Base-by-base conservation (phyloP, 2,329 filamentous ascomycete species). In the Trichophyton benhamiae region DNA sequence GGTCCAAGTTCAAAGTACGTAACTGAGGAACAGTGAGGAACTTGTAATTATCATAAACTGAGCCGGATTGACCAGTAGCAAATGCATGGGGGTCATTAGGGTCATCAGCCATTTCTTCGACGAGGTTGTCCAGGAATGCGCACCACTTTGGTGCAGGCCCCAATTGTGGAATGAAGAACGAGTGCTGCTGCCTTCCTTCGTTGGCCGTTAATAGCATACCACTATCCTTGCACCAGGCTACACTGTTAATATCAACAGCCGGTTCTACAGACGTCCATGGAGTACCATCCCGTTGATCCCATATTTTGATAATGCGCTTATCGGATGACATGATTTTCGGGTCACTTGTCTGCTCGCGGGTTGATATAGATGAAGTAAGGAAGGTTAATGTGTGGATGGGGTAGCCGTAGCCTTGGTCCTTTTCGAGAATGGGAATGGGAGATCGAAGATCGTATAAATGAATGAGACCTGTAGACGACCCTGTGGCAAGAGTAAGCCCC, bases 31-130 rank as follows among this genome's bases (percentile, higher is more conserved):
- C 75, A 1, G 92, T 96, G 71, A 99, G 80, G 83, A 99, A 99
- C 76, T 97, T 99, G 83, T 92, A 97, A 76, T 99, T 97, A 76
- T 99, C 94, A 78, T 99, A 99, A 8, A 94, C 89, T 68, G 94
- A 87, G 76, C 85, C 77, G 75, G 81, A 71, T 60, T 77, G 73
- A 33, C 72, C 69, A 27, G 70, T 69, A 61, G 68, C 73, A 67
- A 77, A 80, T 9, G 77, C 75, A 59, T 82, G 81, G 3, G 84
- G 85, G 68, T 87, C 84, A 67, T 84, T 82, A 7, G 79, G 79
- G 67, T 86, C 83, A 71, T 97, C 92, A 7, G 92, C 92, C 90
- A 99, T 96, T 75, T 99, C 95, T 77, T 99, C 94, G 8, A 97
- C 94, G 69, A 99, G 84, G 69, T 95, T 96, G 76, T 99, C 95